phyloP scores from a whole-genome alignment of 306 rosid genomes.

The Castanospermum australe region DNA sequence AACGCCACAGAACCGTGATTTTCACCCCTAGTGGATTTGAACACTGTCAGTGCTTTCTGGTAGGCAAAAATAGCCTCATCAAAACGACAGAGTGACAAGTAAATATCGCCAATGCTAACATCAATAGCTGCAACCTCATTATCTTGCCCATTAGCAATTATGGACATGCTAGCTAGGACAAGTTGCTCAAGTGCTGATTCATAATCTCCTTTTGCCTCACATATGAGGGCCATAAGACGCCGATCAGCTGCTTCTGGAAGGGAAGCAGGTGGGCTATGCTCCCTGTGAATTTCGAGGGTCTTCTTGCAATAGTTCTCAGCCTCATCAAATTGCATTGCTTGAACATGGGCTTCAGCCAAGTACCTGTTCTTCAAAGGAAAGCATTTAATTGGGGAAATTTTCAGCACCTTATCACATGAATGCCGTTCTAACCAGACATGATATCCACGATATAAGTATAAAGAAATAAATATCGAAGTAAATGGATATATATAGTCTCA shows the following conservation, averaged over 20 bases:
- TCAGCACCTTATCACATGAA: not conserved
- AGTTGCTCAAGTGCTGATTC: conserved; percentile 21
- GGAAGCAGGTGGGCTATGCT: conserved; percentile 11
- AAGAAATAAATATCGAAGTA: not conserved
- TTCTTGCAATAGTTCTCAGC: conserved; percentile 2
- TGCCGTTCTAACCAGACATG: no score
- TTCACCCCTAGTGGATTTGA: conserved; percentile 3
- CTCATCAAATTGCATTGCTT: no score
- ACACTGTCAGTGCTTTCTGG: conserved; percentile 13
- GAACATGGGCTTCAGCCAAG: conserved; percentile 16
- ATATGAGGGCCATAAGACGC: conserved; percentile 11
- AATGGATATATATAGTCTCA: not conserved
- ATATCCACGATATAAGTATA: no score
- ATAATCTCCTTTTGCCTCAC: conserved; percentile 13
- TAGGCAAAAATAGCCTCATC: conserved; percentile 16
- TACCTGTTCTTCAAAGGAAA: not conserved
- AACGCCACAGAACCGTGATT: conserved; percentile 8
- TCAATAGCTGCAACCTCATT: conserved; percentile 16
- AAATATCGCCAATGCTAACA: conserved; percentile 9
- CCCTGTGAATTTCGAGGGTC: conserved; percentile 14
- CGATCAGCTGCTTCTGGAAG: conserved; percentile 17
- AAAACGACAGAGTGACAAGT: conserved; percentile 12
- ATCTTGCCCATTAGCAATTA: conserved; percentile 15
- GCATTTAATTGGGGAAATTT: not conserved
- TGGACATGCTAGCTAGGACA: conserved; percentile 13